A percentile compares a stretch with the other conserved stretches of the same genome.
These are phyloP conservation scores for Clitopilus passeckerianus DNA, from an alignment of 768 basidiomycete genomes.

Conservation along the genomic window DNA sequence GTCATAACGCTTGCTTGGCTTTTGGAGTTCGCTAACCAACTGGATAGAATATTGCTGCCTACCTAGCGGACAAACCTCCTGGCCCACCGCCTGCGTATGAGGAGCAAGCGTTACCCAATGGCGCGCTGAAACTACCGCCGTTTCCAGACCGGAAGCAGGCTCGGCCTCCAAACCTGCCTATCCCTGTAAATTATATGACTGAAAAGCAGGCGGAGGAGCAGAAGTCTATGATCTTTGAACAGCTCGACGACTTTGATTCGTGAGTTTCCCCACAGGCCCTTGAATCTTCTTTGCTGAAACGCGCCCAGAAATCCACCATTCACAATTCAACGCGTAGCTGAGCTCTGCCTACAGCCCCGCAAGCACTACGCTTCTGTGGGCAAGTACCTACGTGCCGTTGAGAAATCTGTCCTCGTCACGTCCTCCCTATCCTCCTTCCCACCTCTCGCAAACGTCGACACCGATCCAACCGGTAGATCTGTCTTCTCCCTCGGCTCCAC, in stretches of 20 bases:
- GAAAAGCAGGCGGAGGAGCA: constrained; percentile 53
- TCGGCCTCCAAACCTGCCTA: constrained; percentile 44
- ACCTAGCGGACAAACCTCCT: constrained; percentile 35
- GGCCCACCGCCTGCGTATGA: constrained; percentile 34
- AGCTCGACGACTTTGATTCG: constrained; percentile 75
- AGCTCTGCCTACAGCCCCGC: constrained; percentile 66
- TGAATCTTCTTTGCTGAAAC: constrained; percentile 3
- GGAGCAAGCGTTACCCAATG: constrained; percentile 37
- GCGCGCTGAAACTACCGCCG: constrained; percentile 67
- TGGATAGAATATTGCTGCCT: constrained; percentile 45
- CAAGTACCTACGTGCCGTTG: constrained; percentile 86
- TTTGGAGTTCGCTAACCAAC: constrained; percentile 6
- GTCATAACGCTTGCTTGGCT: constrained; percentile 9
- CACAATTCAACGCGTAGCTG: constrained; percentile 86
- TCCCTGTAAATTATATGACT: constrained; percentile 57
- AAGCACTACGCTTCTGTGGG: constrained; percentile 73
- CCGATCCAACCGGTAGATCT: constrained; percentile 29
- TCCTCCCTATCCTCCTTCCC: constrained; percentile 75
- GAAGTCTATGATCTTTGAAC: constrained; percentile 51
- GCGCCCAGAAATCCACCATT: constrained; percentile 60
- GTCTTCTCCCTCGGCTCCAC: constrained; percentile 40
- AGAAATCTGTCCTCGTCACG: constrained; percentile 79
- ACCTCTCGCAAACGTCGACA: constrained; percentile 33
- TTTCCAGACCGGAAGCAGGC: constrained; percentile 42
- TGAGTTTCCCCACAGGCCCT: constrained; percentile 26